A percentile compares a stretch with the other conserved stretches of the same genome.
phyloP scores from a whole-genome alignment of 768 basidiomycete species.

The Crucibulum laeve region DNA sequence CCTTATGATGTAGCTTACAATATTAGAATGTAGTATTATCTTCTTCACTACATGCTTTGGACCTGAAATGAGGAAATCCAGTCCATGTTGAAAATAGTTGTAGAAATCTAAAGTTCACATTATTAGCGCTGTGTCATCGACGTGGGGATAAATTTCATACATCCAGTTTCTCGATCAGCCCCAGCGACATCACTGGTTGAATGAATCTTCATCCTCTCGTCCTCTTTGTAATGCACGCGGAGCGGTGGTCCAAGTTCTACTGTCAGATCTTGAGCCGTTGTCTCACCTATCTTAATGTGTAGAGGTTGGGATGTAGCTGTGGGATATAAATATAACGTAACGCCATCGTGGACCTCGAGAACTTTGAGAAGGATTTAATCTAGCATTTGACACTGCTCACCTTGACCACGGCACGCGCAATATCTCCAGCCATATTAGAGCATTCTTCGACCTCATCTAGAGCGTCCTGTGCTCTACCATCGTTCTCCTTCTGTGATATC shows the following conservation, averaged over 20 bases:
- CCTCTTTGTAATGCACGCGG: constrained; percentile 81
- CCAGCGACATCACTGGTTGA: constrained; percentile 33
- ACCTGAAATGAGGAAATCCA: constrained; percentile 82
- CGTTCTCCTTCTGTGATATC: constrained; percentile 62
- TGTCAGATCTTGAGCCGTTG: constrained; percentile 78
- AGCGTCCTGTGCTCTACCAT: constrained; percentile 56
- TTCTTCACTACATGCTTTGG: constrained; percentile 73
- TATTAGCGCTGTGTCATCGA: background rate
- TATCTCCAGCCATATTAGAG: constrained; percentile 66
- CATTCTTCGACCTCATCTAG: constrained; percentile 69
- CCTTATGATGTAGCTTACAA: constrained; percentile 44
- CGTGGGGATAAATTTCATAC: constrained; percentile 35
- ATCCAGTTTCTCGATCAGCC: constrained; percentile 44
- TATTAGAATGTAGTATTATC: constrained; percentile 84
- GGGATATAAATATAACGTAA: constrained; percentile 66
- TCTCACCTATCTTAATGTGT: constrained; percentile 64
- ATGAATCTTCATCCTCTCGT: constrained; percentile 85
- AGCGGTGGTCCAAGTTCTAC: constrained; percentile 78
- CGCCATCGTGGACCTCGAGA: constrained; percentile 66
- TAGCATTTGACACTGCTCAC: constrained; percentile 29
- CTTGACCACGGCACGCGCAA: constrained; percentile 64
- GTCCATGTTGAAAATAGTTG: constrained; percentile 89
- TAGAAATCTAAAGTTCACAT: constrained; percentile 63
- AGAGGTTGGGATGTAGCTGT: constrained; percentile 40
- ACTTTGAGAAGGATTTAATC: background rate